Evolutionary conservation across 1,139 yeast genomes (phyloP), one percentile per base, ranked within the genome.

Genomic region (Saccharomycopsis hybrid): DNA sequence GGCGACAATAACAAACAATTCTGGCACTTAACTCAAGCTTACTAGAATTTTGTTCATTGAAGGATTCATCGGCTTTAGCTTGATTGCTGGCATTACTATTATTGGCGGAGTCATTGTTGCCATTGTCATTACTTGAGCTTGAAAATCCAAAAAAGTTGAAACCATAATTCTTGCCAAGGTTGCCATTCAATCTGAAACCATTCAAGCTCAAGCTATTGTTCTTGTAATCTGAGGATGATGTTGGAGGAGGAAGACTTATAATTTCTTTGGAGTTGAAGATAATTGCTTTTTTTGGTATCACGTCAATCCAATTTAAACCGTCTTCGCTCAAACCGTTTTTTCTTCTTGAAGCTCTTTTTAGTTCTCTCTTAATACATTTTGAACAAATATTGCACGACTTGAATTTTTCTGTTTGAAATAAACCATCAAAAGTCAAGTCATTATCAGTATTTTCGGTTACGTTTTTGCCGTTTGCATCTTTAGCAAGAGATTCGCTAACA

Each of bases 1-100:
- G 98, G 58, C 97, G 80, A 67, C 97, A 90, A 65, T 92, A 92
- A 65, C 98, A 92, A 7, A 92, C 92, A 43, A 92, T 81, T 67
- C 98, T 78, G 9, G 95, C 83, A 35, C 90, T 82, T 32, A 92
- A 69, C 51, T 86, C 95, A 50, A 90, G 67, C 9, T 75, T 71
- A 57, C 80, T 69, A 3, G 65, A 66, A 48, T 60, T 61, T 13
- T 56, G 57, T 18, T 48, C 44, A 40, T 13, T 29, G 4, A 35
- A 30, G n/a, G n/a, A n/a, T 9, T 44, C 18, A 2, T 41, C 45
- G 29, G 33, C 37, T 8, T 33, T 39, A 29, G 37, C 32, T 18
- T 28, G 8, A 8, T 29, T 35, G 24, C 36, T 47, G 7, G 44
- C 46, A 8, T 49, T 41, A 7, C 41, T 24, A 2, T 37, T 43